Evolutionary conservation across 768 basidiomycete species (phyloP).

Genomic region (Pluteus cervinus): DNA sequence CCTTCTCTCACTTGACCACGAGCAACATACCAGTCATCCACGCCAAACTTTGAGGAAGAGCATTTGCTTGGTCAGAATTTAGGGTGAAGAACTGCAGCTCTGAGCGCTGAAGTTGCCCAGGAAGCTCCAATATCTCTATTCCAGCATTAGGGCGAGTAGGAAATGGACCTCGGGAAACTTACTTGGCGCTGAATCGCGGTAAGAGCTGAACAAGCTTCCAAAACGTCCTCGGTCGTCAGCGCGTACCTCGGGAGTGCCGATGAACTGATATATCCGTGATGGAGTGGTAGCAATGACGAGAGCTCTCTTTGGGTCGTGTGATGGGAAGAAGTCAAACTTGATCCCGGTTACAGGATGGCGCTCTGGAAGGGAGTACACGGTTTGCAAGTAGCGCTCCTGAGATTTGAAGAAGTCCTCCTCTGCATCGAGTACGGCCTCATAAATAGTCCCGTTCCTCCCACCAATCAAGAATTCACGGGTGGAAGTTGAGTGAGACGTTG

Average conservation of each 20-base stretch:
- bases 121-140: constrained; percentile 86
- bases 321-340: constrained; percentile 71
- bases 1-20: too few species aligned
- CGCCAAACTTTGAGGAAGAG: constrained; percentile 69
- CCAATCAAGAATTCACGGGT: constrained; percentile 87
- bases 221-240: constrained; percentile 77
- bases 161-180: constrained; percentile 12
- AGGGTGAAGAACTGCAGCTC: constrained; percentile 78
- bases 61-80: constrained; percentile 62
- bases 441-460: constrained; percentile 76
- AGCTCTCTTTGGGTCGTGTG: constrained; percentile 51
- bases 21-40: constrained; percentile 80
- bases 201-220: constrained; percentile 63
- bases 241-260: constrained; percentile 59
- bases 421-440: constrained; percentile 85
- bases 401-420: constrained; percentile 92
- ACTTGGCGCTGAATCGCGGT: constrained; percentile 81
- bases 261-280: constrained; percentile 87
- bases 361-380: constrained; percentile 75
- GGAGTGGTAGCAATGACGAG: constrained; percentile 81
- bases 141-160: constrained; percentile 11
- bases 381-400: constrained; percentile 70
- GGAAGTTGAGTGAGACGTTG: constrained; percentile 63
- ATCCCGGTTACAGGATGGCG: constrained; percentile 80
- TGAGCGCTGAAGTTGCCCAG: constrained; percentile 68